phyloP scores from a whole-genome alignment of 2,329 filamentous ascomycete genomes.

The Sclerotinia nivalis region DNA sequence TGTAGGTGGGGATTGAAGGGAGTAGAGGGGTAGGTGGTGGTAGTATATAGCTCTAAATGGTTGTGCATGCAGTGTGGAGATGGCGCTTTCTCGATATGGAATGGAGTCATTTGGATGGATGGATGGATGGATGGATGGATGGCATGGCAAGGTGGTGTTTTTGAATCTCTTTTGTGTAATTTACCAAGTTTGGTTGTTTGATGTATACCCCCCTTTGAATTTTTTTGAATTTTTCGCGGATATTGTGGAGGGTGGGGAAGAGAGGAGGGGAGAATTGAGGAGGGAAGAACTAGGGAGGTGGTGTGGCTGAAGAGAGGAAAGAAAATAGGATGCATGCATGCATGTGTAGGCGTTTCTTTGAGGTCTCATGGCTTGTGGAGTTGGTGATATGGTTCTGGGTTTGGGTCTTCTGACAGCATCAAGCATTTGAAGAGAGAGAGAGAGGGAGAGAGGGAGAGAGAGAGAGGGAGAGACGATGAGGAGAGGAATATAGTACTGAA shows the following conservation, averaged over 20 bases:
- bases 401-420: not conserved
- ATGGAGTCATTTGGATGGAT: conserved; percentile 11
- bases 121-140: not conserved
- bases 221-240: not conserved
- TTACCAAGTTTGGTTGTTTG: not conserved
- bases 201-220: conserved; percentile 12
- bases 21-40: not conserved
- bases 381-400: not conserved
- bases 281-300: too few relatives aligned
- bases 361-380: too few relatives aligned
- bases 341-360: not conserved
- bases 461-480: too few relatives aligned
- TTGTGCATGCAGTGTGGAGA: not conserved
- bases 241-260: not conserved
- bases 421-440: not conserved
- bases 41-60: not conserved
- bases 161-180: not conserved
- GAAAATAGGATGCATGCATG: not conserved
- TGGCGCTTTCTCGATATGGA: not conserved
- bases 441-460: not conserved
- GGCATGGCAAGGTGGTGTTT: conserved; percentile 1
- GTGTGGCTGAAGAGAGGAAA: not conserved
- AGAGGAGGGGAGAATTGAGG: not conserved
- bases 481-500: too few relatives aligned
- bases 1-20: not conserved